These are phyloP conservation scores for Talaromyces rugulosus DNA, from an alignment of 2,329 filamentous ascomycete genomes.

Conservation along the genomic window DNA sequence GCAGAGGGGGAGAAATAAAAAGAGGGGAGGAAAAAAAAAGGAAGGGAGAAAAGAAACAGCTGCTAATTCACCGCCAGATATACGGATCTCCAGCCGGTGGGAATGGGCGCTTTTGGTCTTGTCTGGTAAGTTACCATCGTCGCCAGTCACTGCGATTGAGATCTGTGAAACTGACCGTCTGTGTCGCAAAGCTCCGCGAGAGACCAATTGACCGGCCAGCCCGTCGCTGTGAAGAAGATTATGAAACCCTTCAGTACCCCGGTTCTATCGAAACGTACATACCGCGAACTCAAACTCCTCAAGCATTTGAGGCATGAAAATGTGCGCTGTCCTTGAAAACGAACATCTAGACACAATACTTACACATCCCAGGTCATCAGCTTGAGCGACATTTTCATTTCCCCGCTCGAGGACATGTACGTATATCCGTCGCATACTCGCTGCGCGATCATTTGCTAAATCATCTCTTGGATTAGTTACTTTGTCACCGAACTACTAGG, in stretches of 20 bases:
- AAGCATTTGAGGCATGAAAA: slow-evolving; percentile 97
- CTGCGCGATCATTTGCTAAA: background rate
- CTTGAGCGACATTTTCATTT: slow-evolving; percentile 99
- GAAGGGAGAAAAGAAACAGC: slow-evolving; percentile 15
- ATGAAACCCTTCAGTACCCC: slow-evolving; percentile 99
- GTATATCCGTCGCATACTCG: slow-evolving; percentile 24
- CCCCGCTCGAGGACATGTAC: slow-evolving; percentile 96
- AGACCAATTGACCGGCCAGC: slow-evolving; percentile 94
- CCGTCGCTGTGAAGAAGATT: slow-evolving; percentile 99
- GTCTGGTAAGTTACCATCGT: slow-evolving; percentile 68
- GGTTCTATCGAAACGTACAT: slow-evolving; percentile 94
- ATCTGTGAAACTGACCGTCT: slow-evolving; percentile 17
- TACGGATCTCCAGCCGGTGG: slow-evolving; percentile 94
- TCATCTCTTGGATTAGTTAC: slow-evolving; percentile 58
- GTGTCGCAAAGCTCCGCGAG: slow-evolving; percentile 70
- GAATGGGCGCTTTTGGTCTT: slow-evolving; percentile 97
- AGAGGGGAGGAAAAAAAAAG: slow-evolving; percentile 15
- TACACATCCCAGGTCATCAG: slow-evolving; percentile 71
- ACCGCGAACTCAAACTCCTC: slow-evolving; percentile 92
- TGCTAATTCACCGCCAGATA: slow-evolving; percentile 58
- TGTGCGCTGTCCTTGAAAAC: slow-evolving; percentile 48
- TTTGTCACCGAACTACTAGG: slow-evolving; percentile 97
- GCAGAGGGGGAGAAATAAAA: background rate
- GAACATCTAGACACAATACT: slow-evolving; percentile 9
- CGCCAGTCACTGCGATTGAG: background rate